phyloP scores from a whole-genome alignment of 2,329 filamentous ascomycete genomes.

The Fusarium sp. region DNA sequence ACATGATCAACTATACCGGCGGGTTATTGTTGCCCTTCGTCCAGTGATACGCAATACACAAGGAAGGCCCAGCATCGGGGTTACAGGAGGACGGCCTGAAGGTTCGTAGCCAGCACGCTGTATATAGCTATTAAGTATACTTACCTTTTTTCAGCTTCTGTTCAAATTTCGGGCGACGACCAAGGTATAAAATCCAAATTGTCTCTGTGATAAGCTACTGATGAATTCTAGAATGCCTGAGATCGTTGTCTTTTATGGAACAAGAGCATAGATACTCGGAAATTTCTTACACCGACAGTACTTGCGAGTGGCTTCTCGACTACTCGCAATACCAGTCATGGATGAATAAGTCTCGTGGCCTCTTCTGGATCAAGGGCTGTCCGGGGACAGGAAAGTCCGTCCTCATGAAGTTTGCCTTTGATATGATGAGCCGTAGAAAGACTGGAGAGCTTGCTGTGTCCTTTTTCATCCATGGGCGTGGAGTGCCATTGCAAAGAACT shows the following conservation, averaged over 20 bases:
- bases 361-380: slow-evolving; percentile 1
- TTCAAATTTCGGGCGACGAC: neutral
- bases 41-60: neutral
- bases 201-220: fast-evolving
- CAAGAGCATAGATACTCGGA: slow-evolving; percentile 1
- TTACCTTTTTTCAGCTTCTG: neutral
- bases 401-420: neutral
- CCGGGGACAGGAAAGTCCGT: slow-evolving; percentile 10
- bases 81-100: fast-evolving
- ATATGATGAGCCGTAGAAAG: neutral
- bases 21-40: fast-evolving
- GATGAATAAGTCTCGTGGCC: neutral
- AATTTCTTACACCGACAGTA: neutral
- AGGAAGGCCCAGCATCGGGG: fast-evolving
- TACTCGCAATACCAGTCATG: neutral
- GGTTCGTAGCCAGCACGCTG: neutral
- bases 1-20: neutral
- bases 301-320: neutral
- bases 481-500: fast-evolving
- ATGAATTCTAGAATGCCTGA: neutral
- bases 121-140: neutral
- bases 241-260: neutral
- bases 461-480: neutral
- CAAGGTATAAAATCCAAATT: fast-evolving
- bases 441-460: neutral